Base-by-base conservation (phyloP, 306 rosid genomes). In the Pyrus pyrifolia region DNA sequence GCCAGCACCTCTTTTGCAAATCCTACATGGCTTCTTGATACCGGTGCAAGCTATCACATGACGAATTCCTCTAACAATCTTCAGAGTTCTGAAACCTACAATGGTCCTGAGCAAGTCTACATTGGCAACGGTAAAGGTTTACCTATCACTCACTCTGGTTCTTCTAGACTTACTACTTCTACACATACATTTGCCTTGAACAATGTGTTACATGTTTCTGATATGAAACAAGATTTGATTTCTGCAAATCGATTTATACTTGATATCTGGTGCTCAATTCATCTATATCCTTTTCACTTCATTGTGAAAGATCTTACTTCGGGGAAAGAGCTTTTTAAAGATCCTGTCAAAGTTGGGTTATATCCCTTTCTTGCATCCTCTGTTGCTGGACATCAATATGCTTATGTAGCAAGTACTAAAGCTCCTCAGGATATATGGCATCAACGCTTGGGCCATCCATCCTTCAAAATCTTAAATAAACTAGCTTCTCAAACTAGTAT, bases 1-100 rank as follows among this genome's bases (percentile, higher is more conserved):
- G 51, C 0, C 0, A 0, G 51, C 1, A 44, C 49, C 1, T 3
- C 4, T 1, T 44, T 0, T 12, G 17, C 51, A 11, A 3, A 3
- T 45, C 5, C 17, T 45, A 12, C 51, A 1, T 45, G 51, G 17
- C 51, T 45, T 45, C 17, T 45, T 45, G 51, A 45, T 11, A 45
- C 17, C 4, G 17, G 17, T 45, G 51, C 51, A 45, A 45, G 17
- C 51, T 45, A 5, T 12, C 51, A 45, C 5, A 45, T 45, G 51
- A 45, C 17, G 0, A 42, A 42, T 42, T 42, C 45, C 17, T 45
- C 2, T 0, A 11, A 0, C 0, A 45, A 45, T 45, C 51, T 45
- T 1, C 17, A 45, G 2, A 12, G 0, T 45, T 4, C 51, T 45
- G 51, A 12, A 12, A 4, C 17, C 1, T 45, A 12, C 51, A 45